Evolutionary conservation across 192 early-diverging fungal species (phyloP), one percentile per base, ranked within the genome.

Genomic region (Backusella morwellensis): DNA sequence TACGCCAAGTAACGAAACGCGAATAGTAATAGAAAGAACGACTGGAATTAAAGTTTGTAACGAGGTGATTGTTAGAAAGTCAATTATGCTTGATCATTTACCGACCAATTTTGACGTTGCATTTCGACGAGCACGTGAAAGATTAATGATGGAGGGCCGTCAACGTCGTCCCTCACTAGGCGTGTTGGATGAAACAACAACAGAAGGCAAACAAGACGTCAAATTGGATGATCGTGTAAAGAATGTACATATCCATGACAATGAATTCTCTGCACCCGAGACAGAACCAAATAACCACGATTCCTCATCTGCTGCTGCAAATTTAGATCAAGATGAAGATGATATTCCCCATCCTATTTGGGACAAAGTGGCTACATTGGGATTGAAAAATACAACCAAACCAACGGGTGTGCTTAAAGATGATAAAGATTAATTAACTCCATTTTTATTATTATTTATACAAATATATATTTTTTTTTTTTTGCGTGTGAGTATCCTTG

Each of bases 71-170:
- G 72, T 84, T 21, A 68, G 70, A n/a, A 72, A 74, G 23, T 78
- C 75, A 14, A 80, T 80, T 15, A 41, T 84, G 21, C 44, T 84
- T 9, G 82, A 84, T 34, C 82, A 84, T 74, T 66, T 84, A 56
- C 82, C 82, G 0, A 73, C 73, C 21, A 80, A 80, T 59, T 84
- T 80, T 76, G 82, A 84, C 35, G 54, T 84, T 12, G 72, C 79
- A 12, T 80, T 84, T 35, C 54, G 52, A 42, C 41, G 76, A 40
- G 82, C 82, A 6, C n/a, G 76, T 1, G 79, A 84, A 59, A 56
- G 76, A 14, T 34, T 82, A 19, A 82, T 79, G 78, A 67, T 75
- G 66, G 59, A 67, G 50, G 56, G 32, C 35, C 36, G 41, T 4
- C 29, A 17, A 42, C 7, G 29, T 32, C 26, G 19, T 19, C 54